Percentiles rank a stretch among this genome's conserved stretches.
These are phyloP conservation scores for Dactylellina drechsleri DNA, from an alignment of 2,329 filamentous ascomycete species.

Conservation along the genomic window DNA sequence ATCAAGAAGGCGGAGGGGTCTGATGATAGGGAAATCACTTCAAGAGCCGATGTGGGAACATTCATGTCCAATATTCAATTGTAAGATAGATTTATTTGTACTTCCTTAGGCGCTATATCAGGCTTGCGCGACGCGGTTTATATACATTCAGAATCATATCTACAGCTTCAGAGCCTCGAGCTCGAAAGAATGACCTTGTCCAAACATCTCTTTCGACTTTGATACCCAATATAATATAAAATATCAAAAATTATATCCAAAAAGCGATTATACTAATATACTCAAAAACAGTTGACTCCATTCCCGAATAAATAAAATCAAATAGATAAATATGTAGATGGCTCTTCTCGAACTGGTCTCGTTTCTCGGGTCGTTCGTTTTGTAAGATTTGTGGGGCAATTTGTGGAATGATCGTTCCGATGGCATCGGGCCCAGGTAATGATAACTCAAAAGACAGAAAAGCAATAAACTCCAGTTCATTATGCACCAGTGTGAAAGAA, in stretches of 20 bases:
- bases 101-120: constrained; percentile 26
- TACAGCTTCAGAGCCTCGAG: constrained; percentile 28
- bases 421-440: neutral
- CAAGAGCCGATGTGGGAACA: no score
- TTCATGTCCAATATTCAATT: no score
- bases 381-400: neutral
- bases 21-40: no score
- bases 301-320: neutral
- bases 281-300: neutral
- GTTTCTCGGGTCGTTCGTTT: neutral
- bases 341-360: neutral
- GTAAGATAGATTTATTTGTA: constrained; percentile 7
- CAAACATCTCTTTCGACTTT: constrained; percentile 15
- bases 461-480: constrained; percentile 49
- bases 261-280: neutral
- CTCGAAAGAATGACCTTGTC: constrained; percentile 26
- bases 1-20: no score
- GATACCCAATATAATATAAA: neutral
- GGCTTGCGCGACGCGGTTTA: constrained; percentile 49
- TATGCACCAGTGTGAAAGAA: constrained; percentile 50
- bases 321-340: neutral
- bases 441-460: constrained; percentile 23
- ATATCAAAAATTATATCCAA: constrained; percentile 11
- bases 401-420: neutral
- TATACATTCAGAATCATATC: constrained; percentile 41